Conservation (phyloP, 768 basidiomycete genomes). For the Tricholomella constricta region DNA sequence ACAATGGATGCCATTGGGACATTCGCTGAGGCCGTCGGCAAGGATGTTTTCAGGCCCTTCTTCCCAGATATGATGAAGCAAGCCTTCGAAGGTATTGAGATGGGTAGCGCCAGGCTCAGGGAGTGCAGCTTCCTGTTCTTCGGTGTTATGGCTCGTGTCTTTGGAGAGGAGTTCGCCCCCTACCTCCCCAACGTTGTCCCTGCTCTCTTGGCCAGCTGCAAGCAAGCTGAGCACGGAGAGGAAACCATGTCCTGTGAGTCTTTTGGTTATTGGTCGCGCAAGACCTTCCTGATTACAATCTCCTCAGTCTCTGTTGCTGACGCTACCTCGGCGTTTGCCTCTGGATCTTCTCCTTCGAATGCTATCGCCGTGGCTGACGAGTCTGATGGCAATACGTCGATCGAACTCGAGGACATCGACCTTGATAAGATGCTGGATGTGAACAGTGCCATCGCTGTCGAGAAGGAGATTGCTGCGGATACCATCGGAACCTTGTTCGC, state of each 20-base stretch:
- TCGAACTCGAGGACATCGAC: conserved; percentile 78
- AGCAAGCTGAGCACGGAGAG: conserved; percentile 82
- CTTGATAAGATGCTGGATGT: conserved; percentile 88
- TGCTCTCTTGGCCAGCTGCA: conserved; percentile 77
- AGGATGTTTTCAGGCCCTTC: conserved; percentile 92
- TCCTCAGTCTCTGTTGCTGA: conserved; percentile 53
- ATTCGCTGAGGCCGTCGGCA: conserved; percentile 95
- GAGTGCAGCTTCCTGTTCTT: conserved; percentile 99
- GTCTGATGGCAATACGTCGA: conserved; percentile 54
- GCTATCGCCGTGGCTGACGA: conserved; percentile 66
- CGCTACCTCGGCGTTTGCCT: conserved; percentile 62
- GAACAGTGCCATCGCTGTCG: conserved; percentile 94
- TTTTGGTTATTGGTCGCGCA: background rate
- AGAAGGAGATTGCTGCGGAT: conserved; percentile 99
- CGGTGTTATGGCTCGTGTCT: conserved; percentile 97
- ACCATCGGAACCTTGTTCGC: conserved; percentile 91
- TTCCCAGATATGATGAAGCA: conserved; percentile 96
- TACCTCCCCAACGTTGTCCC: conserved; percentile 89
- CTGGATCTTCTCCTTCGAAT: conserved; percentile 72
- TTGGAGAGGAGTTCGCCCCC: conserved; percentile 88
- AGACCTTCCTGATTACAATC: conserved; percentile 8
- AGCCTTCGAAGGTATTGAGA: conserved; percentile 86
- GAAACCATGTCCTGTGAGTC: conserved; percentile 44
- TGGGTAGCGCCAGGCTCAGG: conserved; percentile 83
- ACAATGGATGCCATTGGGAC: conserved; percentile 99